Base-by-base conservation (phyloP, 179 eudicot species). In the Camellia oleifera region DNA sequence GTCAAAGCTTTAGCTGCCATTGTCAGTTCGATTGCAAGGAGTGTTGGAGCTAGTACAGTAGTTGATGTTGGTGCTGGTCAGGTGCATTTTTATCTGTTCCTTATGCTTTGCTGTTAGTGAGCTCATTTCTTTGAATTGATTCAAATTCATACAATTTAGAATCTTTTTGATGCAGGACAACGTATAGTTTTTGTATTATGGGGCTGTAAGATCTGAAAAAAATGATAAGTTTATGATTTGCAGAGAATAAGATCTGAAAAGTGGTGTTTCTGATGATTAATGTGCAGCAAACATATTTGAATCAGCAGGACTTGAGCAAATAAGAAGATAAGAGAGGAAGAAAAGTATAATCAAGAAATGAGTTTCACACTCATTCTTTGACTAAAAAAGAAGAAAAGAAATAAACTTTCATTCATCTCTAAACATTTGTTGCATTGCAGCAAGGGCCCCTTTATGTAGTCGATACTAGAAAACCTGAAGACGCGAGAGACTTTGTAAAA, bases 61-160 rank as follows among this genome's bases (percentile, higher is more conserved):
- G 89, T 94, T 42, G 99, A 95, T 81, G 97, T 95, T 83, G 99
- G 99, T 81, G 92, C 99, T 79, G 99, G 99, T 82, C 99, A 94
- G 97, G 98, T 93, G 78, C 73, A 62, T 62, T 44, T 20, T 12
- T 81, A 62, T 64, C 42, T 69, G 17, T 54, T 32, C 74, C 48
- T 50, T 87, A 13, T 63, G 32, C 66, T 42, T 61, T 48, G 72
- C 79, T 64, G 26, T 44, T 74, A 40, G 7, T 9, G 52, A 57
- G 77, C 65, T 53, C 63, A 14, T 60, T 74, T 56, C 50, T 17
- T 72, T 74, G 66, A 73, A 73, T 73, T 54, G n/a, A 26, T 57
- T 73, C 13, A 11, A 8, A 54, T 54, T 26, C 18, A 53, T 72
- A 4, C 18, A 20, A 52, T 18, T 50, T 32, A 50, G 17, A 11